phyloP scores from a whole-genome alignment of 371 early-diverging fungal genomes.

The Encephalitozoon intestinalis region DNA sequence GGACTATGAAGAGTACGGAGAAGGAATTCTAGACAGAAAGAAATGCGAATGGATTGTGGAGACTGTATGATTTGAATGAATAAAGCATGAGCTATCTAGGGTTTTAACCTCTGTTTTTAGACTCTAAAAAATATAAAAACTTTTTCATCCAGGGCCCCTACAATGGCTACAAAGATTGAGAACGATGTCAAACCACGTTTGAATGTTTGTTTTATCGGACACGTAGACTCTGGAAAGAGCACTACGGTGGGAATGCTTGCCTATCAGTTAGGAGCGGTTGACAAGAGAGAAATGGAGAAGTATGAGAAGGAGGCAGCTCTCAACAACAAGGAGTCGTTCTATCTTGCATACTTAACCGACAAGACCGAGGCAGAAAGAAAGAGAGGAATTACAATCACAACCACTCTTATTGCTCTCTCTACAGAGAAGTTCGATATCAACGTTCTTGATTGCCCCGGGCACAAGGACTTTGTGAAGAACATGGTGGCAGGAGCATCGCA shows the following conservation, averaged over 20 bases:
- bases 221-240: slow-evolving; percentile 61
- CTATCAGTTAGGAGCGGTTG: slow-evolving; percentile 49
- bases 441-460: slow-evolving; percentile 93
- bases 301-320: slow-evolving; percentile 49
- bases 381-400: slow-evolving; percentile 60
- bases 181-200: slow-evolving; percentile 7
- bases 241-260: slow-evolving; percentile 56
- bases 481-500: slow-evolving; percentile 98
- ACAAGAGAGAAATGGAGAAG: slow-evolving; percentile 53
- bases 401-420: slow-evolving; percentile 46
- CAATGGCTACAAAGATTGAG: slow-evolving; percentile 10
- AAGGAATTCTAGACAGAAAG: slow-evolving; percentile 36
- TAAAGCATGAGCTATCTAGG: background rate
- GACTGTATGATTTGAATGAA: background rate
- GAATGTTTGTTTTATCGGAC: slow-evolving; percentile 59
- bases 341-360: slow-evolving; percentile 57
- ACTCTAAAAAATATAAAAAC: background rate
- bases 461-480: slow-evolving; percentile 99
- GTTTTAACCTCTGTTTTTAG: background rate
- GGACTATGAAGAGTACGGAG: slow-evolving; percentile 45
- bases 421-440: slow-evolving; percentile 52
- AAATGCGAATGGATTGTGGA: slow-evolving; percentile 34
- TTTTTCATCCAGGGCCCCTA: background rate
- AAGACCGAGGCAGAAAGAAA: slow-evolving; percentile 56
- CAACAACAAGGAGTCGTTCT: slow-evolving; percentile 55